phyloP scores from a whole-genome alignment of 1,284 basidiomycete species.

The Cryptococcus sp. region DNA sequence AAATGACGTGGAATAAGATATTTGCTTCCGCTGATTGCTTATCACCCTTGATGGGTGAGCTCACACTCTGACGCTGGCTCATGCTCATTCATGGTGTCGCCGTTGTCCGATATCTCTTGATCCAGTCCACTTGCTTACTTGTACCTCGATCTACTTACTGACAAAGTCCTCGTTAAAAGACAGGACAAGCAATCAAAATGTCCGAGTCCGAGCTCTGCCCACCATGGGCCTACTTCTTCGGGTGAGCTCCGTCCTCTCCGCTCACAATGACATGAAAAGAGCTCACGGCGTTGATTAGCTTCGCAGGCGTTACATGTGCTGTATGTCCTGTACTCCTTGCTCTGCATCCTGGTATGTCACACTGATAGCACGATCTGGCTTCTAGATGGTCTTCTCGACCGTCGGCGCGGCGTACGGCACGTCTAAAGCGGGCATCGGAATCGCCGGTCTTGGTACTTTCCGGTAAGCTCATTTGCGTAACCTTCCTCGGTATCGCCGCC shows the following conservation, averaged over 20 bases:
- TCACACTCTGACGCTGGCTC: no score
- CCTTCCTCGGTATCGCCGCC: neutral
- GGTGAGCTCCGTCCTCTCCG: constrained; percentile 36
- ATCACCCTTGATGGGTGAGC: no score
- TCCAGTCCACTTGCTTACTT: neutral
- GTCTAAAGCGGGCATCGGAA: constrained; percentile 95
- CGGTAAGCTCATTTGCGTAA: constrained; percentile 36
- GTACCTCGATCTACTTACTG: neutral
- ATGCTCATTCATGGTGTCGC: no score
- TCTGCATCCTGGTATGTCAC: no score
- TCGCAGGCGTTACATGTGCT: constrained; percentile 46
- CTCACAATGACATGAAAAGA: neutral
- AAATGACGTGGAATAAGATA: constrained; percentile 13
- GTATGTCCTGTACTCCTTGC: constrained; percentile 26
- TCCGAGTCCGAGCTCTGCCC: constrained; percentile 52
- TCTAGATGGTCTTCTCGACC: constrained; percentile 57
- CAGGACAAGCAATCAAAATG: constrained; percentile 24
- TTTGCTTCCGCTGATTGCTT: constrained; percentile 2
- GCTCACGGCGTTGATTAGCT: constrained; percentile 30
- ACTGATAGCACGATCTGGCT: neutral
- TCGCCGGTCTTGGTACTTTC: constrained; percentile 91
- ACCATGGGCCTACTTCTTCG: constrained; percentile 54
- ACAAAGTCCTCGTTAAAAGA: neutral
- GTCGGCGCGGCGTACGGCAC: constrained; percentile 96
- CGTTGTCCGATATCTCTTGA: no score